Base-by-base conservation (phyloP, 2,329 filamentous ascomycete species). In the Alternaria sp. region DNA sequence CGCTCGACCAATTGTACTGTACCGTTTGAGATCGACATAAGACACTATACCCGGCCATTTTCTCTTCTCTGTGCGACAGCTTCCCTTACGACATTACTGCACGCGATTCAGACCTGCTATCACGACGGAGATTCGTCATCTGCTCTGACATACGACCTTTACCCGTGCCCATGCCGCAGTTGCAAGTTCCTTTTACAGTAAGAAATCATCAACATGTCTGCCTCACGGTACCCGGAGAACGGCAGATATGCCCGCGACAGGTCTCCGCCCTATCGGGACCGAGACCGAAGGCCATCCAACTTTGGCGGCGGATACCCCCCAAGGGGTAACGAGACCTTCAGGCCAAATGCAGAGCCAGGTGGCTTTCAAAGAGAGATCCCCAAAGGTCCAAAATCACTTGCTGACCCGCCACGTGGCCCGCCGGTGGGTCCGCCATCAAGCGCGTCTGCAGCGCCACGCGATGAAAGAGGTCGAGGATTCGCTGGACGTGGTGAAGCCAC, bases 321-420 rank as follows among this genome's bases (percentile, higher is more conserved):
- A 34, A 78, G 80, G 53, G 79, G 78, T 54, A 81, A 79, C 63
- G 75, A 79, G 20, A 72, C 54, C 55, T 63, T 66, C 25, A 68
- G 77, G 16, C 69, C 73, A 16, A 73, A 69, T 41, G 54, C 67
- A 25, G 77, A 78, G n/a, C 63, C 73, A 5, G 59, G 58, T 45
- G 64, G 54, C 4, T 78, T 78, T 27, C 59, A 75, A 3, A 66
- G 76, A 62, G 92, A 96, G 65, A 90, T 92, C 2, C 93, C 93
- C 3, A 86, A 93, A 57, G 93, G 92, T 0, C 93, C 93, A 11
- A 93, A 94, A 78, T 92, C 91, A 78, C 82, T 93, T 59, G 86
- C 91, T 61, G 92, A 94, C 87, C 30, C 86, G 16, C 74, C 79
- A 50, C 78, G 81, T 54, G 74, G 75, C n/a, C 75, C 78, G 40